These are phyloP conservation scores for Gnomoniopsis sp. DNA, from an alignment of 2,329 filamentous ascomycete genomes.

Conservation along the genomic window DNA sequence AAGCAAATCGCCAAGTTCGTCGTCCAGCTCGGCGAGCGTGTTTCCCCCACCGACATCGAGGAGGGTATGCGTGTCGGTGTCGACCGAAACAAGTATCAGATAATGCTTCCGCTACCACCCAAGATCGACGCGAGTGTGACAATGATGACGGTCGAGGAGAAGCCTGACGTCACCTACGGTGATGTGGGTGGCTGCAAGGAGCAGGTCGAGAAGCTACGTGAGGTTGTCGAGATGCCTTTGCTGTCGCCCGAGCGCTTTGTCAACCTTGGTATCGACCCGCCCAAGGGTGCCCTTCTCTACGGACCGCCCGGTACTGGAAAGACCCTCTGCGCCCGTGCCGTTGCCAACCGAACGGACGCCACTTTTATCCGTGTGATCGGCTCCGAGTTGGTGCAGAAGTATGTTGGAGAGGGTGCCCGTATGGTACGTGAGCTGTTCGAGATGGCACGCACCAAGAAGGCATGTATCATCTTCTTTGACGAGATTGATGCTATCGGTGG, in stretches of 20 bases:
- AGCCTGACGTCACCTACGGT: slow-evolving; percentile 97
- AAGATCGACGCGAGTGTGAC: slow-evolving; percentile 99
- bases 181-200: slow-evolving; percentile 99
- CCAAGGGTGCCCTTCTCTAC: slow-evolving; percentile 94
- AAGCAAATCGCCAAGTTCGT: slow-evolving; percentile 99
- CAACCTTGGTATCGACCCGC: slow-evolving; percentile 97
- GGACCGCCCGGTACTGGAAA: slow-evolving; percentile 98
- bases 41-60: slow-evolving; percentile 97
- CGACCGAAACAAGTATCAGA: slow-evolving; percentile 99
- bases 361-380: slow-evolving; percentile 99
- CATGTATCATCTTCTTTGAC: slow-evolving; percentile 99
- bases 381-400: slow-evolving; percentile 97
- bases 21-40: slow-evolving; percentile 92
- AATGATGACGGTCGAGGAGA: slow-evolving; percentile 99
- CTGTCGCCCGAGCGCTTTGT: slow-evolving; percentile 96
- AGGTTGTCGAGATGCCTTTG: slow-evolving; percentile 98
- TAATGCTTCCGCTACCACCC: slow-evolving; percentile 88
- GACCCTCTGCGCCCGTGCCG: slow-evolving; percentile 93
- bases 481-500: slow-evolving; percentile 96
- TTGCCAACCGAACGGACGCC: slow-evolving; percentile 95
- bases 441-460: slow-evolving; percentile 99
- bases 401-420: slow-evolving; percentile 94
- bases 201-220: slow-evolving; percentile 97
- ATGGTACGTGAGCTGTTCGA: slow-evolving; percentile 99
- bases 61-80: slow-evolving; percentile 99